Conservation (phyloP, 202 grass and related monocot species). For the Cymbopogon flexuosus region DNA sequence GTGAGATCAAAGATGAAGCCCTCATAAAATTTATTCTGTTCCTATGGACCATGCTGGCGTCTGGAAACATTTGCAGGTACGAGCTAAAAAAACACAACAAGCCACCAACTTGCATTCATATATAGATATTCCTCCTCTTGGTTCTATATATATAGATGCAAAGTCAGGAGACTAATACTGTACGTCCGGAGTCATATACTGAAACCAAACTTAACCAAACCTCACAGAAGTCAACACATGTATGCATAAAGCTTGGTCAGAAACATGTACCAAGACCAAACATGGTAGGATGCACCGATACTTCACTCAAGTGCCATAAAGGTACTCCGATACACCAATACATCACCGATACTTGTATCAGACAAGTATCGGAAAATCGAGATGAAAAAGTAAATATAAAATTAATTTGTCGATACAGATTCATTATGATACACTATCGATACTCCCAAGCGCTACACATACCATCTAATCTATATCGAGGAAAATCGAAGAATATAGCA, state of each 20-base stretch:
- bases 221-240: neutral
- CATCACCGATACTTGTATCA: no score
- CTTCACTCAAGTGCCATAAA: no score
- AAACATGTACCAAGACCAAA: neutral
- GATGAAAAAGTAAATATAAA: no score
- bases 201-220: neutral
- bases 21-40: slow-evolving; percentile 16
- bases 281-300: neutral
- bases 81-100: neutral
- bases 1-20: slow-evolving; percentile 24
- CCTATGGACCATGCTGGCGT: neutral
- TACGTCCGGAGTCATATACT: neutral
- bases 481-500: no score
- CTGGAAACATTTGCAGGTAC: slow-evolving; percentile 3
- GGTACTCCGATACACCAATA: no score
- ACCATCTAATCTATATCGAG: no score
- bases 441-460: no score
- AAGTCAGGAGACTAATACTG: neutral
- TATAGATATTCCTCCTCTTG: neutral
- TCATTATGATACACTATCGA: no score
- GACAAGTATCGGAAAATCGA: no score
- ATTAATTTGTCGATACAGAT: no score
- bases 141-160: neutral
- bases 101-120: neutral
- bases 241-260: neutral